Evolutionary conservation across 192 early-diverging fungal genomes (phyloP), one percentile per base, ranked within the genome.

Genomic region (Rhizoclosmatium globosum): DNA sequence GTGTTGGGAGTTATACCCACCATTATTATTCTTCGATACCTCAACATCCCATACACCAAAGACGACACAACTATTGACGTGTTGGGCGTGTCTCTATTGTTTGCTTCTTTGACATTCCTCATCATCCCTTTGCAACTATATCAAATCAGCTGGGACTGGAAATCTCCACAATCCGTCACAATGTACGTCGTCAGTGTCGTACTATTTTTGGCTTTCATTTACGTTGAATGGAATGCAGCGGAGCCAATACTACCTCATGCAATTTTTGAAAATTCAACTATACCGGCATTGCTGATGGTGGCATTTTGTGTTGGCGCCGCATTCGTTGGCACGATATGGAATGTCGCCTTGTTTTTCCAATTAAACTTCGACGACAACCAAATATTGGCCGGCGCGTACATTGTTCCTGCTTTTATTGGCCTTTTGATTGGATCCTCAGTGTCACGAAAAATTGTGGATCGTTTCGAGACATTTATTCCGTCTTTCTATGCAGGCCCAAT

Each of bases 51-150:
- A 3, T 21, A 83, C 23, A 31, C 56, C 60, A 81, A 86, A 23
- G 95, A 97, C 79, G 64, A 91, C 9, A 66, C 81, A 2, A 86
- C 88, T n/a, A 91, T 97, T 72, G 93, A 94, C 80, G 93, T 85
- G 69, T 42, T 85, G 19, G 93, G 93, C 56, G 84, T 85, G 1
- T 41, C 83, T 9, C 86, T 88, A 2, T 21, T 84, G 7, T 57
- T 91, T 1, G 64, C 94, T 53, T 80, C 89, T 1, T 53, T 86
- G 17, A 80, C 83, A 4, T 72, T 89, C 87, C 67, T 95, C 50
- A 82, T 95, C 7, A 72, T 93, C 39, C 93, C 94, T 0, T 80
- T 93, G 59, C 89, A 87, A 45, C 90, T 89, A 79, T 94, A 94
- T 66, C 94, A 91, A 44, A 65, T 92, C 44, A 89, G 91, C 47